A percentile compares a stretch with the other conserved stretches of the same genome.
phyloP scores from a whole-genome alignment of 148 eudicot genomes.

The Diospyros lotus region DNA sequence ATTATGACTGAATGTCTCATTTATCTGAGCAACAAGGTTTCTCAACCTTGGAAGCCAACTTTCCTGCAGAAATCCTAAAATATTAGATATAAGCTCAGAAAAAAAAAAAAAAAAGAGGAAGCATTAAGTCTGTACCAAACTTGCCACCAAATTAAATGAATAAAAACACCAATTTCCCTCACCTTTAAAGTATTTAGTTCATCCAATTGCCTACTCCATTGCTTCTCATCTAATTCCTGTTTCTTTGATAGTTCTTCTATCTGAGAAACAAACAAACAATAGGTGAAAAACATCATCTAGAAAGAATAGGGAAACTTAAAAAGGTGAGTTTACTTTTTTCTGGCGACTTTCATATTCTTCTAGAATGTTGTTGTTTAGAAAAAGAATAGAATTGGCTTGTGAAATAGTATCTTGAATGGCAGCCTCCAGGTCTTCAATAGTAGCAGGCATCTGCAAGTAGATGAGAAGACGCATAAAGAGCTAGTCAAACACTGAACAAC shows the following conservation, averaged over 20 bases:
- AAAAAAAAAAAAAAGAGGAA: too few relatives aligned
- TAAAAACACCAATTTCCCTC: background rate
- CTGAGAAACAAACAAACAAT: conserved; percentile 30
- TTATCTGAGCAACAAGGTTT: conserved; percentile 73
- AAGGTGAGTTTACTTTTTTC: conserved; percentile 38
- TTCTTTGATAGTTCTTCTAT: conserved; percentile 48
- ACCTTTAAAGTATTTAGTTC: conserved; percentile 78
- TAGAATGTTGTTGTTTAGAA: conserved; percentile 74
- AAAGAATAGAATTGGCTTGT: conserved; percentile 76
- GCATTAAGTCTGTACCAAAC: background rate
- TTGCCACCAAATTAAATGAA: background rate
- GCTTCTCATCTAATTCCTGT: conserved; percentile 58
- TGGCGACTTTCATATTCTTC: conserved; percentile 88
- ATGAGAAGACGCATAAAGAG: conserved; percentile 5
- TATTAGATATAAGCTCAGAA: background rate
- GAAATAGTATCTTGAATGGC: conserved; percentile 70
- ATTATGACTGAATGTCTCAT: conserved; percentile 78
- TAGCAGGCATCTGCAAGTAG: conserved; percentile 73
- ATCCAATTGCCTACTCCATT: conserved; percentile 32
- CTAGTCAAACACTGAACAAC: background rate
- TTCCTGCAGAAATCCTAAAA: conserved; percentile 43
- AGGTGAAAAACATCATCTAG: background rate
- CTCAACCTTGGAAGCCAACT: conserved; percentile 91
- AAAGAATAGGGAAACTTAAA: conserved; percentile 9
- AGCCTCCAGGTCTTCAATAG: conserved; percentile 85